Evolutionary conservation across 345 rosid species (phyloP).

Genomic region (Eucalyptus sp.): DNA sequence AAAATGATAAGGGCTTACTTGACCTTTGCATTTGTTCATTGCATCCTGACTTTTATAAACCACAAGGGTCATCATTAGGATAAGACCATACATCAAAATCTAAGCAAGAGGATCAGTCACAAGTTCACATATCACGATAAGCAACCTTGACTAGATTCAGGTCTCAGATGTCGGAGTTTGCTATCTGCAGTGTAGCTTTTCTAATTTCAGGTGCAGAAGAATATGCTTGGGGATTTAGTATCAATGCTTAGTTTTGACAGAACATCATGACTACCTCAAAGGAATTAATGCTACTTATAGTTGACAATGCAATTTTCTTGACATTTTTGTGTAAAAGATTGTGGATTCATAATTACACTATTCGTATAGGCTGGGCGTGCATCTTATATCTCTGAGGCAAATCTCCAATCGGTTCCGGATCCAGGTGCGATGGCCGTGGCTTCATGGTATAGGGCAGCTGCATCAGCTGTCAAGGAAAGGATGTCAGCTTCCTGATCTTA

Average conservation of each 20-base stretch:
- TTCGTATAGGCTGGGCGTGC: slow-evolving; percentile 70
- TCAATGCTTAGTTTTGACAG: background rate
- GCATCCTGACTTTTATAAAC: background rate
- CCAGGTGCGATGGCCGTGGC: slow-evolving; percentile 97
- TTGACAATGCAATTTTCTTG: background rate
- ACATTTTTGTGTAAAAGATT: background rate
- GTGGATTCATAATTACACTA: background rate
- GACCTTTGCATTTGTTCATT: background rate
- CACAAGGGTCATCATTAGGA: background rate
- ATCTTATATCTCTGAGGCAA: slow-evolving; percentile 47
- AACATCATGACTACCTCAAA: background rate
- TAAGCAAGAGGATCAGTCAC: background rate
- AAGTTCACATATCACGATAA: background rate
- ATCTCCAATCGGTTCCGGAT: slow-evolving; percentile 66
- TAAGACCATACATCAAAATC: background rate
- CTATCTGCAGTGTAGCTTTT: background rate
- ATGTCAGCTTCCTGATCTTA: background rate
- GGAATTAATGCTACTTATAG: background rate
- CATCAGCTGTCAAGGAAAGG: slow-evolving; percentile 54
- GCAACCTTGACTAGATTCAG: background rate
- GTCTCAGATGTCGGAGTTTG: background rate
- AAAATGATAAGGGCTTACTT: background rate
- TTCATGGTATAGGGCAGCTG: slow-evolving; percentile 85
- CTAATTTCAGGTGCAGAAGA: background rate
- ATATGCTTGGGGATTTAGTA: background rate